phyloP scores from a whole-genome alignment of 768 basidiomycete genomes.

The Daedalea quercina region DNA sequence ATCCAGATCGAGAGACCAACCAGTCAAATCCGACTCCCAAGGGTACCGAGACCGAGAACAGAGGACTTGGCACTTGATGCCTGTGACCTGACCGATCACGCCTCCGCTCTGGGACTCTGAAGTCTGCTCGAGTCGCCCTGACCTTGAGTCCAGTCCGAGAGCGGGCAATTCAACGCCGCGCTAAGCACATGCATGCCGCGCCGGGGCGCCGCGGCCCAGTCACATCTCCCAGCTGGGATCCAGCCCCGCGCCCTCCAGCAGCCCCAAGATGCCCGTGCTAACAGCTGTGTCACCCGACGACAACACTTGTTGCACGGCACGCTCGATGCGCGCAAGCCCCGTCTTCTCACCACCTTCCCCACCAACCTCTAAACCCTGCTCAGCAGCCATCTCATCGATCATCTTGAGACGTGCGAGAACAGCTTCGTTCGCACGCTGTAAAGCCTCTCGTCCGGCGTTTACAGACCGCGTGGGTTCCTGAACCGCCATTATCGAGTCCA shows the following conservation, averaged over 20 bases:
- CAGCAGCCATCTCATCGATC: constrained; percentile 40
- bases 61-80: not conserved
- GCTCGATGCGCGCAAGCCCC: constrained; percentile 41
- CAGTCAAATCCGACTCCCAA: not conserved
- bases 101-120: no score
- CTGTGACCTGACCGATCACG: no score
- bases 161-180: not conserved
- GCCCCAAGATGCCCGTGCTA: constrained; percentile 35
- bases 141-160: not conserved
- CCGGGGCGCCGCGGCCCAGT: no score
- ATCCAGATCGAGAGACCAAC: not conserved
- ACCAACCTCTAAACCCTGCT: constrained; percentile 33
- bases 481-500: not conserved
- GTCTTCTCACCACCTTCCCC: constrained; percentile 37
- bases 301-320: constrained; percentile 32
- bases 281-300: constrained; percentile 7
- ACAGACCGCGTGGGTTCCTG: constrained; percentile 1
- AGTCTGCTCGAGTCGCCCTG: not conserved
- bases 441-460: constrained; percentile 17
- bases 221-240: not conserved
- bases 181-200: not conserved
- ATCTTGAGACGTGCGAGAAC: constrained; percentile 48
- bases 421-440: constrained; percentile 40
- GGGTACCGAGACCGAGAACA: not conserved
- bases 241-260: constrained; percentile 38